Evolutionary conservation across 2,329 filamentous ascomycete genomes (phyloP), one percentile per base, ranked within the genome.

Genomic region (Xylaria polymorpha): DNA sequence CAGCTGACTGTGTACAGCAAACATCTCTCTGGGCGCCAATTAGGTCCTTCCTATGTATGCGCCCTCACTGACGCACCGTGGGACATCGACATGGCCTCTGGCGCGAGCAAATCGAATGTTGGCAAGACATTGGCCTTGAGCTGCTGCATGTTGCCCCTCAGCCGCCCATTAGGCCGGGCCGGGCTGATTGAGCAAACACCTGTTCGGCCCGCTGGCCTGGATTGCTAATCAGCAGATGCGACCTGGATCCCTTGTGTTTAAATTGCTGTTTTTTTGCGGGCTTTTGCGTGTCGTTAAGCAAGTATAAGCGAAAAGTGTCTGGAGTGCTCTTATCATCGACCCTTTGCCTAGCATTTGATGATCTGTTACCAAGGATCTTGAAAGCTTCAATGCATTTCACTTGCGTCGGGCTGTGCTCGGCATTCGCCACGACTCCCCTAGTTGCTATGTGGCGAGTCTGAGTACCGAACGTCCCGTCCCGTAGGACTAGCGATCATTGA

Each of bases 1-100:
- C 67, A 64, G 64, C 56, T 71, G 48, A 67, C 55, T 25, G 48
- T 59, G 35, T 35, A 63, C 63, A 25, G 46, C 64, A 58, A 62
- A 64, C 53, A 53, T 25, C 18, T 44, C n/a, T 41, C 41, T 69
- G 46, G 22, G 39, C 59, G 53, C 66, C 62, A 66, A 68, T 68
- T 25, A 58, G 48, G 32, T 41, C 50, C n/a, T n/a, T n/a, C n/a
- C 29, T 2, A 22, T 59, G 43, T 41, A 41, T 12, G 29, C n/a
- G 32, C 20, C 25, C 29, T 64, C 50, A 39, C 35, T 64, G 60
- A 61, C 43, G 62, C 50, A 22, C 41, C 32, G 46, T 64, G 46
- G 43, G 43, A 66, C 37, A 32, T 61, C 51, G 39, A 51, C 51
- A 57, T 29, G 4, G 22, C 29, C 37, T 48, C 56, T 57, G 62